These are phyloP conservation scores for Galium porrigens DNA, from an alignment of 305 asterid genomes.

Conservation along the genomic window DNA sequence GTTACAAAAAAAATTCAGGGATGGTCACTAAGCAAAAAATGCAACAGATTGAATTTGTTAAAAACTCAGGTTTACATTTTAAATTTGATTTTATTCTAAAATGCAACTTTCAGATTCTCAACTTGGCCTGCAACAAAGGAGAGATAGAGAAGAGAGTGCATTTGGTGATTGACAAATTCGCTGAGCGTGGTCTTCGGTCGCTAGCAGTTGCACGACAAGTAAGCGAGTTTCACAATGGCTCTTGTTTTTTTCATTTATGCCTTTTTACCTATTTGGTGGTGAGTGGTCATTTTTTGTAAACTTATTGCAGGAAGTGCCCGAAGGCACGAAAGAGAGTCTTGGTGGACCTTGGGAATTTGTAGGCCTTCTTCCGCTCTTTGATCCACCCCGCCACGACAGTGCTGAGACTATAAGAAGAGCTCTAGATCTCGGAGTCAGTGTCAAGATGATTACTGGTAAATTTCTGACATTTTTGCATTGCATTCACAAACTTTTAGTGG, in stretches of 20 bases:
- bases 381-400: slow-evolving; percentile 83
- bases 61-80: no score
- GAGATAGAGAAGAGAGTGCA: slow-evolving; percentile 54
- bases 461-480: neutral
- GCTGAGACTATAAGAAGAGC: slow-evolving; percentile 76
- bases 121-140: slow-evolving; percentile 16
- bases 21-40: no score
- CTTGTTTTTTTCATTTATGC: neutral
- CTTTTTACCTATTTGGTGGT: neutral
- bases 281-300: neutral
- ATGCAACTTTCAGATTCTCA: slow-evolving; percentile 18
- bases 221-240: slow-evolving; percentile 2
- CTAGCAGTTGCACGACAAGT: slow-evolving; percentile 68
- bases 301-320: slow-evolving; percentile 50
- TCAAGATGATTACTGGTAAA: slow-evolving; percentile 79
- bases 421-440: slow-evolving; percentile 68
- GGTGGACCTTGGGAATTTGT: slow-evolving; percentile 78
- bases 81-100: neutral
- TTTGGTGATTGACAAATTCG: slow-evolving; percentile 49
- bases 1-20: no score
- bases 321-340: slow-evolving; percentile 45
- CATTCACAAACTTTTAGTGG: neutral
- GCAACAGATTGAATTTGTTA: no score
- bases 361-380: slow-evolving; percentile 64
- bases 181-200: slow-evolving; percentile 81